Conservation (phyloP, 2,329 filamentous ascomycete genomes). For the Exophiala spinifera region DNA sequence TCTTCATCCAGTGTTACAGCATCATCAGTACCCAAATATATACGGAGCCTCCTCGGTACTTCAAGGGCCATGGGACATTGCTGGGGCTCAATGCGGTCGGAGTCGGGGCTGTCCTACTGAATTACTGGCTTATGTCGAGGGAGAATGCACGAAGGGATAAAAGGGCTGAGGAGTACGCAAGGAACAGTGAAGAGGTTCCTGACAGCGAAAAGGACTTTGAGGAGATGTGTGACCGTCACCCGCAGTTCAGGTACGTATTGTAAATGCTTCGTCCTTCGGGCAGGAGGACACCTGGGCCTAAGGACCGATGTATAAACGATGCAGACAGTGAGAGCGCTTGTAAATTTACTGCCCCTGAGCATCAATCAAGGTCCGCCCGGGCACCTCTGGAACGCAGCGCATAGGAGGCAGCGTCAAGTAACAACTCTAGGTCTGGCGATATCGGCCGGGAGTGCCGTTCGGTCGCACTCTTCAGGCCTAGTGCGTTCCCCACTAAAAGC, state of each 20-base stretch:
- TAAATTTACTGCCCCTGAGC: no score
- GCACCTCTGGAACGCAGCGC: no score
- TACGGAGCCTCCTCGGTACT: constrained; percentile 7
- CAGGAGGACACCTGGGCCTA: no score
- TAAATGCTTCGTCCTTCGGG: no score
- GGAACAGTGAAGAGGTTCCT: not conserved
- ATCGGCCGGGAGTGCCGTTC: no score
- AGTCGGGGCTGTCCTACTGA: not conserved
- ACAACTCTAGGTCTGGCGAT: no score
- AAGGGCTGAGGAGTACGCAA: not conserved
- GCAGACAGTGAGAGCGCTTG: no score
- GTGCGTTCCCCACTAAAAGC: no score
- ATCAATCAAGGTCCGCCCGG: no score
- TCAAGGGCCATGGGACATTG: constrained; percentile 12
- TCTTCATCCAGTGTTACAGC: constrained; percentile 8
- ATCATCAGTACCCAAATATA: constrained; percentile 16
- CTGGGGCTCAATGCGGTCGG: constrained; percentile 7
- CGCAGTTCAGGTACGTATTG: constrained; percentile 3
- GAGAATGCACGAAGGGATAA: constrained; percentile 1
- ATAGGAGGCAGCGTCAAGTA: no score
- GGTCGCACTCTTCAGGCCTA: no score
- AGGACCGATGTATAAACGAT: no score
- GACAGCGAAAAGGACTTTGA: constrained; percentile 3
- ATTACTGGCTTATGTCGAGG: not conserved
- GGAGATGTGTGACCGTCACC: constrained; percentile 10